Evolutionary conservation across 2,329 filamentous ascomycete species (phyloP), one percentile per base, ranked within the genome.

Genomic region (Fusarium goolgardi): DNA sequence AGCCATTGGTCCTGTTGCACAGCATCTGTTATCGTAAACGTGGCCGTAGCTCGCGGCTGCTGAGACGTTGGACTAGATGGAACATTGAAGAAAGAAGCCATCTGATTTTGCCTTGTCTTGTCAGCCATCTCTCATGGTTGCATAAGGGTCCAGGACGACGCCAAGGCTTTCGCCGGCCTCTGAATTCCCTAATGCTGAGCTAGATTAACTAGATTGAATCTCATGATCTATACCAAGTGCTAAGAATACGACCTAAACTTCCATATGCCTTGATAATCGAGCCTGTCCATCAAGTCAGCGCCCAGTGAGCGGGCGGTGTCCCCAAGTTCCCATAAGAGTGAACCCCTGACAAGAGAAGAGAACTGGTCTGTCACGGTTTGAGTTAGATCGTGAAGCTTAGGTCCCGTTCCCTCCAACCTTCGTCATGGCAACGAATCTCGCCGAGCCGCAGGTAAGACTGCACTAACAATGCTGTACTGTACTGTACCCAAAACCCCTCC

Each of bases 371-470:
- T 47, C 37, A 60, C 57, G 20, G 57, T 65, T 66, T 41, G 27
- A 67, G 61, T 50, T 62, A 63, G 40, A 59, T 59, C 62, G 53
- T 59, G 43, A 63, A 71, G 56, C 51, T 66, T 71, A 47, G 59
- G 58, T 63, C 39, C 58, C 41, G 49, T 56, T 56, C 55, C 43
- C 57, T 57, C 32, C 53, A 57, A n/a, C 45, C 29, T 71, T 73
- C 53, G 69, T 73, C 71, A 71, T 67, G 63, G 71, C 71, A 73
- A 73, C 70, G 61, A 52, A 65, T 56, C 58, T 51, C 55, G 53
- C 55, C 43, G 55, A 68, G 49, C 64, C 55, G 54, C 67, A 60
- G 47, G 40, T 63, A 59, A 51, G 47, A 51, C 47, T 41, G 35
- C 25, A 43, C 35, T 59, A 51, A 50, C 35, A 10, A 31, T 29